phyloP scores from a whole-genome alignment of 306 rosid genomes.

The Benincasa hispida region DNA sequence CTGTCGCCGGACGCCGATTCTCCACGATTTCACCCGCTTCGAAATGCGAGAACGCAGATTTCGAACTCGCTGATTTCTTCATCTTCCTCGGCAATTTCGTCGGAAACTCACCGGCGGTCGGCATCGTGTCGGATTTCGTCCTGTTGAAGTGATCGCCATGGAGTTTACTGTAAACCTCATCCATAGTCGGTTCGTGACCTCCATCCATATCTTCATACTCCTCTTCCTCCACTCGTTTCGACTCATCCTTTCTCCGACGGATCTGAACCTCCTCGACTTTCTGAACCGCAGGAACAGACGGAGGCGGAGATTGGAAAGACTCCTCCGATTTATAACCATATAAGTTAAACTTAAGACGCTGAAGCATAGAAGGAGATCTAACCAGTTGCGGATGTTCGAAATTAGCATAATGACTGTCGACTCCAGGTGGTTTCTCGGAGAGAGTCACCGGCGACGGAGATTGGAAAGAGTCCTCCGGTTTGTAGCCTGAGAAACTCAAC shows the following conservation, averaged over 20 bases:
- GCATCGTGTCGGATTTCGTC: conserved; percentile 48
- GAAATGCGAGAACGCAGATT: conserved; percentile 49
- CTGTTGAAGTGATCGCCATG: conserved; percentile 26
- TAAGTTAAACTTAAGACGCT: conserved; percentile 48
- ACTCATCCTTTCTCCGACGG: conserved; percentile 1
- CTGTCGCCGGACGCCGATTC: conserved; percentile 54
- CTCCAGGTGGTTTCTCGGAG: conserved; percentile 10
- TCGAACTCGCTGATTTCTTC: conserved; percentile 71
- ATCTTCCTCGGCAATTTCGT: conserved; percentile 50
- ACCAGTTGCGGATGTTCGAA: conserved; percentile 6
- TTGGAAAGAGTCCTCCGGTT: conserved; percentile 14
- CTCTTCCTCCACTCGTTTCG: not conserved
- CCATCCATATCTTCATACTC: not conserved
- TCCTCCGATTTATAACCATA: conserved; percentile 22
- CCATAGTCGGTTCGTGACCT: conserved; percentile 14
- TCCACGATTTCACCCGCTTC: conserved; percentile 49
- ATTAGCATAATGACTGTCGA: conserved; percentile 4
- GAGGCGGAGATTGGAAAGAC: not conserved
- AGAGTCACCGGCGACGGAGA: not conserved
- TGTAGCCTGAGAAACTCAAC: conserved; percentile 29
- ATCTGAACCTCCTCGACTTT: not conserved
- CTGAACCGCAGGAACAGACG: not conserved
- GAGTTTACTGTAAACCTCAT: conserved; percentile 46
- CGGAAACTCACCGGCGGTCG: conserved; percentile 49
- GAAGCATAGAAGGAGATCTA: conserved; percentile 75